Conservation (phyloP, 345 rosid genomes). For the Melaleuca alternifolia region DNA sequence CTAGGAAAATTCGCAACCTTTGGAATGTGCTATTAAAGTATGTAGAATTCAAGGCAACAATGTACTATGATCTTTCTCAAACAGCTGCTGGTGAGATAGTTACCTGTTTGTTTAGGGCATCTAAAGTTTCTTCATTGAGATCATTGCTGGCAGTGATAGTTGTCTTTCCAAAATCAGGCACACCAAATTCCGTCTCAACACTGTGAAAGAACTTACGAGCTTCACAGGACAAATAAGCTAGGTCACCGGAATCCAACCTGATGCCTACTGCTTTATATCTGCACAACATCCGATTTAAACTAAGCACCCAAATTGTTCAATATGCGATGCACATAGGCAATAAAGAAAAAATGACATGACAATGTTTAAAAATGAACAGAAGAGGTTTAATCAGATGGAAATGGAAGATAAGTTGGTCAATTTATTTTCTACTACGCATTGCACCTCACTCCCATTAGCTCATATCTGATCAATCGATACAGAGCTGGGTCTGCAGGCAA, state of each 20-base stretch:
- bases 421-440: neutral
- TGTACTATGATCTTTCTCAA: neutral
- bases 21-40: neutral
- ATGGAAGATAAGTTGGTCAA: neutral
- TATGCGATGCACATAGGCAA: neutral
- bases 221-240: constrained; percentile 79
- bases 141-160: constrained; percentile 88
- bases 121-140: constrained; percentile 92
- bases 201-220: constrained; percentile 55
- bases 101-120: constrained; percentile 95
- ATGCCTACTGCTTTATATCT: constrained; percentile 87
- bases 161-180: constrained; percentile 63
- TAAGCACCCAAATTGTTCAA: neutral
- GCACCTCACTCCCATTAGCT: neutral
- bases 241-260: constrained; percentile 94
- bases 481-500: neutral
- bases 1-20: neutral
- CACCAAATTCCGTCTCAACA: constrained; percentile 62
- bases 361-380: neutral
- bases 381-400: neutral
- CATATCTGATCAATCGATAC: neutral
- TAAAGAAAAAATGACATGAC: neutral
- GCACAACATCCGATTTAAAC: constrained; percentile 2
- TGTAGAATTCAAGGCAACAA: neutral
- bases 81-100: neutral